phyloP scores from a whole-genome alignment of 1,284 basidiomycete genomes.

The Marasmius sp. region DNA sequence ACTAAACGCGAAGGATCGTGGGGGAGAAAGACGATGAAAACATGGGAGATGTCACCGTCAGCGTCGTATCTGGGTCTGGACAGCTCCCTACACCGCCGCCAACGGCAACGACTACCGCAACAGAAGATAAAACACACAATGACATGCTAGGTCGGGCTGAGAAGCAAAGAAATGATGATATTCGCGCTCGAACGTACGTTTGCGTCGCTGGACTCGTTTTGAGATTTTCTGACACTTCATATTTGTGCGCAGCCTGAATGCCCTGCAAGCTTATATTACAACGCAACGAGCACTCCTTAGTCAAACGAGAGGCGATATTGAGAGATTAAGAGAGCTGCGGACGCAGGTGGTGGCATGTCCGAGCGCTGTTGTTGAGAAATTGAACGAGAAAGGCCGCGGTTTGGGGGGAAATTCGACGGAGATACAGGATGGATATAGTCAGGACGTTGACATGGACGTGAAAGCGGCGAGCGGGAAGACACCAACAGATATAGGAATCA shows the following conservation, averaged over 20 bases:
- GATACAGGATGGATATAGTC: neutral
- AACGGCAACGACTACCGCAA: slow-evolving; percentile 31
- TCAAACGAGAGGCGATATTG: slow-evolving; percentile 61
- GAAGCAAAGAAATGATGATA: slow-evolving; percentile 32
- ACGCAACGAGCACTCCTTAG: slow-evolving; percentile 57
- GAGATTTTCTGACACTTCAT: neutral
- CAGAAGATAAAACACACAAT: too few relatives aligned
- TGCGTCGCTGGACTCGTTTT: neutral
- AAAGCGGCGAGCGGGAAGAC: too few relatives aligned
- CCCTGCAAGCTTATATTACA: slow-evolving; percentile 64
- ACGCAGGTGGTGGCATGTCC: slow-evolving; percentile 32
- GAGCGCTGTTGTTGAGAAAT: slow-evolving; percentile 27
- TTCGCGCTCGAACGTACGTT: slow-evolving; percentile 59
- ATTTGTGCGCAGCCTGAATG: slow-evolving; percentile 49
- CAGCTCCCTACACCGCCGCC: neutral
- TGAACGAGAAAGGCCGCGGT: slow-evolving; percentile 19
- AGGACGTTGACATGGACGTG: neutral
- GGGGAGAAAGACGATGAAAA: too few relatives aligned
- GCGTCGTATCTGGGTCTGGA: too few relatives aligned
- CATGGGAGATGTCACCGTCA: too few relatives aligned
- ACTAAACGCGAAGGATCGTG: too few relatives aligned
- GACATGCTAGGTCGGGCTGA: too few relatives aligned
- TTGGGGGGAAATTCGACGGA: neutral
- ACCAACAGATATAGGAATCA: too few relatives aligned
- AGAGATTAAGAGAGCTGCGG: slow-evolving; percentile 46